These are phyloP conservation scores for Blastomyces emzantsi DNA, from an alignment of 2,329 filamentous ascomycete genomes.

Conservation along the genomic window DNA sequence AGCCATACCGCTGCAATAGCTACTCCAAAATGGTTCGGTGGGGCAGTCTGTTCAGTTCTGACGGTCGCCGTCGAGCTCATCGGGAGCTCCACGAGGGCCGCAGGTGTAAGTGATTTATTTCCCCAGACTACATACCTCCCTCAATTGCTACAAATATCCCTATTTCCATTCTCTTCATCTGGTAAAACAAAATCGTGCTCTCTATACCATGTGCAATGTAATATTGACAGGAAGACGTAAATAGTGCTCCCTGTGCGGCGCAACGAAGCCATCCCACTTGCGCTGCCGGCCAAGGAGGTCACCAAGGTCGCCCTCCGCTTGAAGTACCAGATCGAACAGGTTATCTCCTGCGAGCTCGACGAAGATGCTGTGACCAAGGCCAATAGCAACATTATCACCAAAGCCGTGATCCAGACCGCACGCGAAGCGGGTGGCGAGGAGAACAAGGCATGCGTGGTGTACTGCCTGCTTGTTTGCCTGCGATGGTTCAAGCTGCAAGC, in stretches of 20 bases:
- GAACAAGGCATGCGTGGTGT: conserved; percentile 71
- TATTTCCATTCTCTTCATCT: conserved; percentile 6
- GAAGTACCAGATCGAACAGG: conserved; percentile 81
- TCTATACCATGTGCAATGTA: neutral
- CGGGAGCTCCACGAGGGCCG: conserved; percentile 32
- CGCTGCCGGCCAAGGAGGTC: conserved; percentile 67
- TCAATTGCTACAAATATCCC: neutral
- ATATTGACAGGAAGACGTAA: conserved; percentile 5
- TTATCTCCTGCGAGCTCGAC: conserved; percentile 83
- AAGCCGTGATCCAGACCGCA: conserved; percentile 68
- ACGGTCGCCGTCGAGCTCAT: conserved; percentile 23
- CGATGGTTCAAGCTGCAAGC: conserved; percentile 75
- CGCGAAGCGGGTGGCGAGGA: conserved; percentile 70
- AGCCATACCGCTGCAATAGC: neutral
- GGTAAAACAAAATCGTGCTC: neutral
- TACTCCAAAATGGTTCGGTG: conserved; percentile 31
- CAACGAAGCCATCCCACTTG: conserved; percentile 43
- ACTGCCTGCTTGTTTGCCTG: conserved; percentile 64
- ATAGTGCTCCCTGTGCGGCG: conserved; percentile 37
- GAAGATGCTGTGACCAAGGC: conserved; percentile 63
- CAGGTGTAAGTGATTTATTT: conserved; percentile 31
- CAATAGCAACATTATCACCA: conserved; percentile 78
- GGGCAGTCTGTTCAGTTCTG: conserved; percentile 27
- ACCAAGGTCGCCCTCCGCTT: conserved; percentile 84
- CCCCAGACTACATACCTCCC: neutral